A percentile compares a stretch with the other conserved stretches of the same genome.
Evolutionary conservation across 2,329 filamentous ascomycete genomes (phyloP).

Genomic region (Alternaria tenuissima): DNA sequence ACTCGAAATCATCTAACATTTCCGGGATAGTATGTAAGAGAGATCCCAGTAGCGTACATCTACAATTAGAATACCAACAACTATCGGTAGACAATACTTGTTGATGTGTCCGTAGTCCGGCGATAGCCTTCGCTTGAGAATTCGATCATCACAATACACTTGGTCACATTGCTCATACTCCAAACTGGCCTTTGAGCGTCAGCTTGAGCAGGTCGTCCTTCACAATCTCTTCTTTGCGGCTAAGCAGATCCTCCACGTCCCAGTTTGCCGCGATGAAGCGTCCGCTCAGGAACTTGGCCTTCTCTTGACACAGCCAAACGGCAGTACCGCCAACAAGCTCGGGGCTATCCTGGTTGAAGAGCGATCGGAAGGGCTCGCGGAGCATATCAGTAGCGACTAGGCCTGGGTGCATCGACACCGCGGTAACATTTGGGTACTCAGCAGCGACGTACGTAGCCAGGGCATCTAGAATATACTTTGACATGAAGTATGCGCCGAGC

Average conservation of each 20-base stretch:
- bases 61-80: no score
- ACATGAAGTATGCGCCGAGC: conserved; percentile 20
- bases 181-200: conserved; percentile 24
- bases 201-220: conserved; percentile 25
- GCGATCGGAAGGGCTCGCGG: conserved; percentile 19
- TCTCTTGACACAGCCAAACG: conserved; percentile 34
- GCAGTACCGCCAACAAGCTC: conserved; percentile 39
- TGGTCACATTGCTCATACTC: background rate
- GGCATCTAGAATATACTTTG: conserved; percentile 20
- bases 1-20: no score
- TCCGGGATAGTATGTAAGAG: no score
- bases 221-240: conserved; percentile 28
- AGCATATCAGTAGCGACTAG: conserved; percentile 27
- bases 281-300: conserved; percentile 40
- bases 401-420: conserved; percentile 26
- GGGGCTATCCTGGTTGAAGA: conserved; percentile 31
- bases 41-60: no score
- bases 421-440: conserved; percentile 25
- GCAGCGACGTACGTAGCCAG: conserved; percentile 24
- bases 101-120: no score
- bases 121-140: no score
- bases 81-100: no score
- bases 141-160: no score
- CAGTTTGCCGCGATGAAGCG: conserved; percentile 38
- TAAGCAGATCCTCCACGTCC: conserved; percentile 42